Evolutionary conservation across 768 basidiomycete genomes (phyloP).

Genomic region (Suillus variegatus): DNA sequence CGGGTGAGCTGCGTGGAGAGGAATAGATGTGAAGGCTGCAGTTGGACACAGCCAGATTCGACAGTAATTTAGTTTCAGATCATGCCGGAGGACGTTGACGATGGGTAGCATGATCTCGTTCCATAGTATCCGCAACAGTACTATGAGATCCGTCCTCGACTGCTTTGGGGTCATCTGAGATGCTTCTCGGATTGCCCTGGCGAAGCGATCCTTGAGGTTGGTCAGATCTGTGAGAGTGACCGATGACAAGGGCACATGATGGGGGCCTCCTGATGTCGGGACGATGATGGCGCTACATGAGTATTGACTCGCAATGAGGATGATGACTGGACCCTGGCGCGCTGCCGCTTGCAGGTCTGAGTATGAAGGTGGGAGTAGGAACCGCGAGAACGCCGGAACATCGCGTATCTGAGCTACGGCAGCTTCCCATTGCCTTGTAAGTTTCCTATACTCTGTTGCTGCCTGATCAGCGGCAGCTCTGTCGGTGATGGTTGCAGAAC

Average conservation of each 20-base stretch:
- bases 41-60: not conserved
- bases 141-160: not conserved
- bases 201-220: constrained; percentile 10
- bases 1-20: too few species aligned
- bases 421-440: not conserved
- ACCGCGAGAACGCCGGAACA: not conserved
- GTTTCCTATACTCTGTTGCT: not conserved
- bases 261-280: not conserved
- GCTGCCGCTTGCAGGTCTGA: not conserved
- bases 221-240: constrained; percentile 2
- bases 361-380: not conserved
- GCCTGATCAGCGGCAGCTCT: not conserved
- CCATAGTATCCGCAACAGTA: not conserved
- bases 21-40: not conserved
- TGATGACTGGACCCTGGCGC: not conserved
- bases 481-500: constrained; percentile 1
- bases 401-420: not conserved
- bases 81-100: not conserved
- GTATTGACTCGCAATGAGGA: not conserved
- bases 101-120: not conserved
- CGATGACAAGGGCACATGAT: not conserved
- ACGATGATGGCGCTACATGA: not conserved
- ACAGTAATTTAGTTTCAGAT: not conserved
- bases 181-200: constrained; percentile 5
- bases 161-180: not conserved